Evolutionary conservation across 345 rosid genomes (phyloP), one percentile per base, ranked within the genome.

Genomic region (Trapa incisa): DNA sequence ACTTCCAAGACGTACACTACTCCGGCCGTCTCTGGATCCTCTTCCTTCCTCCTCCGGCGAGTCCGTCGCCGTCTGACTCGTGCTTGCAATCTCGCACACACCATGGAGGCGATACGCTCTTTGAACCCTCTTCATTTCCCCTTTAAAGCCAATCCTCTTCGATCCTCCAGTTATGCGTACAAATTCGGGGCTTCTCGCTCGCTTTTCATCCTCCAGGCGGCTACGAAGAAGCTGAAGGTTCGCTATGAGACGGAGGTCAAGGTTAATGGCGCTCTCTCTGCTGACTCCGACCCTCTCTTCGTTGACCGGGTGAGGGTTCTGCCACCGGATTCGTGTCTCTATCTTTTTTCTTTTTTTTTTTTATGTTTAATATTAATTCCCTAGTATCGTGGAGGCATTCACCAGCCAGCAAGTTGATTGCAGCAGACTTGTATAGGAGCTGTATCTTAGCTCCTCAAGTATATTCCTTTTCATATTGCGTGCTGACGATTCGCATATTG

Each of bases 271-370:
- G 73, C 80, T 39, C 14, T 74, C 16, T 75, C 82, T 68, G 72
- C 82, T 6, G 91, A 89, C 64, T 68, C 77, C 17, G 92, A 91
- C 78, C 64, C 92, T 11, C 95, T 86, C 68, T 86, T 87, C 83
- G 84, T 85, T 70, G 98, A 89, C 81, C 43, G 43, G 43, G 43
- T 41, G 43, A 77, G 96, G 78, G 96, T 89, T 78, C 70, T 22
- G 17, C 29, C 8, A 60, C 0, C 5, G 10, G 48, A 45, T 7
- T 39, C 68, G 0, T 42, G 5, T 17, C 9, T 48, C 47, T 48
- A 22, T 52, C 22, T 53, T 2, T n/a, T 41, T 41, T 37, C 64
- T 32, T 14, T 33, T 5, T 60, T 3, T 60, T 3, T 39, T 41
- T 41, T 8, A 3, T 41, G 43, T 41, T 41, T 8, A 41, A 41